Conservation (phyloP, 73 alveolate genomes). For the Stentor coeruleus region DNA sequence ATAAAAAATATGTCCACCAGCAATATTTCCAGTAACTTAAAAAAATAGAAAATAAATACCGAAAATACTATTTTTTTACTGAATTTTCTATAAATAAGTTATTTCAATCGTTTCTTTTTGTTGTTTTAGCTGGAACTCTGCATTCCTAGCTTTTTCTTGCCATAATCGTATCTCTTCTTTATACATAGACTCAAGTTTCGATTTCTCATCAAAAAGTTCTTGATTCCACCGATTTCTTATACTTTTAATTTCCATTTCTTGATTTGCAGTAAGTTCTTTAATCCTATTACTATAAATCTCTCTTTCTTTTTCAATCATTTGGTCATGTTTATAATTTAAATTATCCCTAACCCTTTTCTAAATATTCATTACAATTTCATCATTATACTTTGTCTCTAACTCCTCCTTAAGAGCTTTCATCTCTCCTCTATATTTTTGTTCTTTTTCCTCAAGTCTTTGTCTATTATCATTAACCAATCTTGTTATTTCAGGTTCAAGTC, state of each 20-base stretch:
- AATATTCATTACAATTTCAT: conserved; percentile 30
- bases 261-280: conserved; percentile 40
- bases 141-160: conserved; percentile 18
- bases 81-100: too few relatives aligned
- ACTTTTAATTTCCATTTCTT: conserved; percentile 36
- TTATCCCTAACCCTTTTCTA: conserved; percentile 57
- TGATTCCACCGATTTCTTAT: conserved; percentile 32
- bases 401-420: conserved; percentile 52
- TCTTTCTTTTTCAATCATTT: conserved; percentile 72
- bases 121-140: too few relatives aligned
- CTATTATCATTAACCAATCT: conserved; percentile 54
- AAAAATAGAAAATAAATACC: too few relatives aligned
- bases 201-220: conserved; percentile 16
- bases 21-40: too few relatives aligned
- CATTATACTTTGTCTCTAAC: conserved; percentile 56
- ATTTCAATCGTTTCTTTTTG: too few relatives aligned
- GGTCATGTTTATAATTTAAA: conserved; percentile 63
- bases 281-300: conserved; percentile 41
- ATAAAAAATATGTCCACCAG: too few relatives aligned
- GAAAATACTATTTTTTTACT: too few relatives aligned
- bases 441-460: conserved; percentile 45
- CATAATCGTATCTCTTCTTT: background rate
- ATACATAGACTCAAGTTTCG: background rate
- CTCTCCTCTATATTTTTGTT: conserved; percentile 49
- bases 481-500: conserved; percentile 63